These are phyloP conservation scores for Elymus sibiricus DNA, from an alignment of 176 grass and related monocot genomes.

Conservation along the genomic window DNA sequence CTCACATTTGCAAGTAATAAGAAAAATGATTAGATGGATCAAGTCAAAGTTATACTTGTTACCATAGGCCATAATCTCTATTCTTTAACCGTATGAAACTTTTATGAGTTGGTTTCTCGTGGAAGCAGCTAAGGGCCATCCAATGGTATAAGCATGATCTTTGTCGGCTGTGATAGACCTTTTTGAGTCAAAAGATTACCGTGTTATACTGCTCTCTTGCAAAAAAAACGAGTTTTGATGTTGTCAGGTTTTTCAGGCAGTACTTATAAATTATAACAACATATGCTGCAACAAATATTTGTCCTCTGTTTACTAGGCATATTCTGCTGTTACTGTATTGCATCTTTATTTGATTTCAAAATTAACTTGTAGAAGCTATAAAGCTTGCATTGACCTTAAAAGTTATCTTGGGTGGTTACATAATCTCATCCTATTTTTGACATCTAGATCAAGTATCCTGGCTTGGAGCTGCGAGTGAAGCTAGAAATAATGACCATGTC, in stretches of 20 bases:
- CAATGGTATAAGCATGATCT: background rate
- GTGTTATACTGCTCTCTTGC: background rate
- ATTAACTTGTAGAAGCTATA: background rate
- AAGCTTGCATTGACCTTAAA: background rate
- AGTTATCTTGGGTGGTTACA: background rate
- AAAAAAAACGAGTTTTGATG: background rate
- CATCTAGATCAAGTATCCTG: conserved; percentile 86
- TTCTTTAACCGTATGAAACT: background rate
- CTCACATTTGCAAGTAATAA: background rate
- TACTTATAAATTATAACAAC: background rate
- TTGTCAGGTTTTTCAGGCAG: background rate
- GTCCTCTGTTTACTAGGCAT: background rate
- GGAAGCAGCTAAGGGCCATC: background rate
- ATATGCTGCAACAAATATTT: background rate
- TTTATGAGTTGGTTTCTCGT: background rate
- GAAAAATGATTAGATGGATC: background rate
- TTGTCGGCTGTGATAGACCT: background rate
- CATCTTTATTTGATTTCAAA: background rate
- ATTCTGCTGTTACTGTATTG: background rate
- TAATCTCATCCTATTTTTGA: conserved; percentile 10
- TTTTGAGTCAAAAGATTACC: too few species aligned
- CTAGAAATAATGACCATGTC: conserved; percentile 89
- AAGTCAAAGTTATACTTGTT: too few species aligned
- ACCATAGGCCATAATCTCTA: background rate
- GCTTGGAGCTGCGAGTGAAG: conserved; percentile 83